Evolutionary conservation across 805 yeast genomes (phyloP), one percentile per base, ranked within the genome.

Genomic region (Metschnikowia proteae): DNA sequence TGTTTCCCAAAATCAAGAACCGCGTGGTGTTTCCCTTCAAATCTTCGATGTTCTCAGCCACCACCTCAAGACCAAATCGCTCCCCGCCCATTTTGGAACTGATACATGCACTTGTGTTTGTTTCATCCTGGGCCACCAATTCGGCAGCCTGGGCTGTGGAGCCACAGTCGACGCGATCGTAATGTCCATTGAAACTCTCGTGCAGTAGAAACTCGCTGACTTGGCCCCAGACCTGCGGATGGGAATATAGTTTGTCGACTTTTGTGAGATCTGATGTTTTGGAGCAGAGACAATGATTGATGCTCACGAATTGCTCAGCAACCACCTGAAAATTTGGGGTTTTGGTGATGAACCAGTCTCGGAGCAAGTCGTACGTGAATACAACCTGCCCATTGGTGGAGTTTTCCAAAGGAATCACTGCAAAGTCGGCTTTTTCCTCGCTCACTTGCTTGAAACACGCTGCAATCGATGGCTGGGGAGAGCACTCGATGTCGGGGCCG

Each of bases 211-310:
- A 94, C 23, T 70, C 63, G 3, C 76, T 70, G 43, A 88, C 84
- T 63, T 92, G 99, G 7, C 97, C 95, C 99, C 99, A 92, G 0
- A 91, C 99, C 65, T 92, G 99, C 1, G 99, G 97, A 66, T 92
- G 99, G 3, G 97, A 87, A 68, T 87, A 88, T 17, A 92, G 77
- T 30, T 74, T 78, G 11, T 62, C 66, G 45, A 90, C 76, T 10
- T 74, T 63, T 1, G 63, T 54, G 3, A 84, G 55, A 31, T 72
- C 73, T 40, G 61, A 57, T 6, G 79, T 74, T 53, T 64, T 70
- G 4, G 83, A 67, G 51, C 83, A 70, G 34, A 92, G 71, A 63
- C 85, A 84, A 68, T 94, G 98, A 49, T 82, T 84, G 50, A 92
- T 88, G 1, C 85, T 65, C 1, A 92, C 97, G 60, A 81, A 85